Evolutionary conservation across 78 protist genomes (phyloP).

Genomic region (Corallochytrium limacisporum): DNA sequence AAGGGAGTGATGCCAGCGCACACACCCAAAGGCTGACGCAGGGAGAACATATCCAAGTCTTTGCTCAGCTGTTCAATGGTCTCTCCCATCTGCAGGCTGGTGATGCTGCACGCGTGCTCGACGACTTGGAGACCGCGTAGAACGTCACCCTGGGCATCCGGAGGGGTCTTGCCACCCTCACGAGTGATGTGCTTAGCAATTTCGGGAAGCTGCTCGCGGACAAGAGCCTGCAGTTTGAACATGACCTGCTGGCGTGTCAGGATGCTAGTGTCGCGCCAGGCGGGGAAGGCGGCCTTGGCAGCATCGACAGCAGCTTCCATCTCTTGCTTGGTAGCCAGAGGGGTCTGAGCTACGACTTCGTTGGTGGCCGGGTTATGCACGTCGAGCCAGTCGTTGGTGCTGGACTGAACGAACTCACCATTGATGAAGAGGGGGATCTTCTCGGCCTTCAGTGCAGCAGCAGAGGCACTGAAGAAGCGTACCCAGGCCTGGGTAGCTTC

Average conservation of each 20-base stretch:
- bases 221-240: slow-evolving; percentile 49
- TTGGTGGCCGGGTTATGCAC: slow-evolving; percentile 81
- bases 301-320: slow-evolving; percentile 62
- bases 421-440: slow-evolving; percentile 67
- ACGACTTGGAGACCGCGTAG: slow-evolving; percentile 74
- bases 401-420: slow-evolving; percentile 63
- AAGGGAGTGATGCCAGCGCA: slow-evolving; percentile 85
- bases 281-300: slow-evolving; percentile 53
- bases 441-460: too few species aligned
- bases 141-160: slow-evolving; percentile 83
- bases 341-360: slow-evolving; percentile 55
- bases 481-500: too few species aligned
- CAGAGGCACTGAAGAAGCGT: too few species aligned
- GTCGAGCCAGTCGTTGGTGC: slow-evolving; percentile 52
- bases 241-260: slow-evolving; percentile 65
- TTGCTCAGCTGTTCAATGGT: slow-evolving; percentile 63
- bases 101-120: slow-evolving; percentile 75
- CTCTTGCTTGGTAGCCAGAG: slow-evolving; percentile 63
- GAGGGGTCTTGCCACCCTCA: slow-evolving; percentile 92
- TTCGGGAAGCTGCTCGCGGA: slow-evolving; percentile 53
- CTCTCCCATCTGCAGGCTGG: slow-evolving; percentile 72
- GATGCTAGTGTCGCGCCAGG: slow-evolving; percentile 68
- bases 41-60: slow-evolving; percentile 81
- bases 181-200: slow-evolving; percentile 59
- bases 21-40: slow-evolving; percentile 89